These are phyloP conservation scores for Saccharomyces hybrid DNA, from an alignment of 1,139 yeast species.

Conservation along the genomic window DNA sequence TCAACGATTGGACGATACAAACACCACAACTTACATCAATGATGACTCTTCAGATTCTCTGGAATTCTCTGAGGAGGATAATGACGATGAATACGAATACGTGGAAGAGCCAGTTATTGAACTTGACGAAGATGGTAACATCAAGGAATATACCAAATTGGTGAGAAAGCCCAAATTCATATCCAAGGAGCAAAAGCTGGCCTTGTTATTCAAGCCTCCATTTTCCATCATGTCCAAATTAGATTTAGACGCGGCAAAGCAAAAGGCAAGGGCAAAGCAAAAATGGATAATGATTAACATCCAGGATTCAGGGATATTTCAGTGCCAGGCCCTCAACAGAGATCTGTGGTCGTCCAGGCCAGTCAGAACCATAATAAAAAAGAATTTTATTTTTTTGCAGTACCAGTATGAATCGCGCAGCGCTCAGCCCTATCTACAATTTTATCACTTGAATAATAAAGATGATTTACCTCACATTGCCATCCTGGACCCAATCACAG, in stretches of 20 bases:
- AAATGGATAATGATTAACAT: conserved; percentile 86
- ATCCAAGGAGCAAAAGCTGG: conserved; percentile 44
- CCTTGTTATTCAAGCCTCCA: conserved; percentile 83
- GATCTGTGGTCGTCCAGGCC: conserved; percentile 79
- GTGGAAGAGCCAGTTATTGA: conserved; percentile 31
- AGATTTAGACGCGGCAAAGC: conserved; percentile 65
- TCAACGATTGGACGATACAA: conserved; percentile 34
- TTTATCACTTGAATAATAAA: conserved; percentile 49
- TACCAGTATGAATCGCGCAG: conserved; percentile 70
- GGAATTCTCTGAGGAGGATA: conserved; percentile 13
- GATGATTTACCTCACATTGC: conserved; percentile 79
- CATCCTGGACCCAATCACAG: conserved; percentile 89
- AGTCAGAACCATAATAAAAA: conserved; percentile 56
- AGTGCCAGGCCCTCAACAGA: conserved; percentile 82
- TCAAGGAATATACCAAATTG: conserved; percentile 24
- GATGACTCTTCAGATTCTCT: conserved; percentile 14
- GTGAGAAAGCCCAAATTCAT: conserved; percentile 24
- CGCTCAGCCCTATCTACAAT: conserved; percentile 62
- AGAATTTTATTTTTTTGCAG: conserved; percentile 72
- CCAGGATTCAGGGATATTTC: conserved; percentile 78
- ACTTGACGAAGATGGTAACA: conserved; percentile 31
- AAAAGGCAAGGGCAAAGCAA: conserved; percentile 50
- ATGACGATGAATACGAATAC: conserved; percentile 28
- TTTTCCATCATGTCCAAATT: conserved; percentile 72
- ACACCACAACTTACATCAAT: conserved; percentile 20